These are phyloP conservation scores for Thielaviopsis populi DNA, from an alignment of 2,329 filamentous ascomycete species.

Conservation along the genomic window DNA sequence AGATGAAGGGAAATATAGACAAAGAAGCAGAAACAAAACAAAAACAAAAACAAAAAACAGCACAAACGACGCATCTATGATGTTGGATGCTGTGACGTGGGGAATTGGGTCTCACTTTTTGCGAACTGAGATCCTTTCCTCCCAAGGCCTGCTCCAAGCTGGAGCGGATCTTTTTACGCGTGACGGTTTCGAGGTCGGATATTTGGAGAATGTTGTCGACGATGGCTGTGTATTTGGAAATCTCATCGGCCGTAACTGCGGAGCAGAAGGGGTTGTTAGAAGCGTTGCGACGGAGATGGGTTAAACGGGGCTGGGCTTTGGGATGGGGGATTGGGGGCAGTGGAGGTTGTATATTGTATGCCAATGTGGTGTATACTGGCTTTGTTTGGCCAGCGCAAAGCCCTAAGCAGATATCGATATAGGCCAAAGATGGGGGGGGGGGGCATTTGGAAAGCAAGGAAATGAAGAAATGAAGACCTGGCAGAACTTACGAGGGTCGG, in stretches of 20 bases:
- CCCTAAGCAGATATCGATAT: background rate
- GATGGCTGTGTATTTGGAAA: constrained; percentile 38
- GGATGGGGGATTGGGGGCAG: background rate
- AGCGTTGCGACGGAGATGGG: background rate
- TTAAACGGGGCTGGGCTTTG: background rate
- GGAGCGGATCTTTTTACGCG: constrained; percentile 46
- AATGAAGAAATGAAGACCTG: background rate
- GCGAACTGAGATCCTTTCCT: constrained; percentile 41
- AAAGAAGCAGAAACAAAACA: background rate
- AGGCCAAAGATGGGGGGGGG: background rate
- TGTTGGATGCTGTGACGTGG: background rate
- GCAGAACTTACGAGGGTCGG: constrained; percentile 12
- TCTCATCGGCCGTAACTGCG: constrained; percentile 37
- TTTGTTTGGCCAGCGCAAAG: background rate
- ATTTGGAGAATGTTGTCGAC: constrained; percentile 45
- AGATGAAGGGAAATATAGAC: background rate
- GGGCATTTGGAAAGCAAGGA: background rate
- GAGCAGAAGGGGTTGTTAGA: background rate
- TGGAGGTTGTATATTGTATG: background rate
- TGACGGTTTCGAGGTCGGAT: constrained; percentile 46
- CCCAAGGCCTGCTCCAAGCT: constrained; percentile 39
- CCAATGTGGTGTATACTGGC: background rate
- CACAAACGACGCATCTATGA: background rate
- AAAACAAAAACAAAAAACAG: too few species aligned
- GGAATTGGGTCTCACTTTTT: constrained; percentile 33